Conservation (phyloP, 75 land plant genomes). For the Picea sitchensis region DNA sequence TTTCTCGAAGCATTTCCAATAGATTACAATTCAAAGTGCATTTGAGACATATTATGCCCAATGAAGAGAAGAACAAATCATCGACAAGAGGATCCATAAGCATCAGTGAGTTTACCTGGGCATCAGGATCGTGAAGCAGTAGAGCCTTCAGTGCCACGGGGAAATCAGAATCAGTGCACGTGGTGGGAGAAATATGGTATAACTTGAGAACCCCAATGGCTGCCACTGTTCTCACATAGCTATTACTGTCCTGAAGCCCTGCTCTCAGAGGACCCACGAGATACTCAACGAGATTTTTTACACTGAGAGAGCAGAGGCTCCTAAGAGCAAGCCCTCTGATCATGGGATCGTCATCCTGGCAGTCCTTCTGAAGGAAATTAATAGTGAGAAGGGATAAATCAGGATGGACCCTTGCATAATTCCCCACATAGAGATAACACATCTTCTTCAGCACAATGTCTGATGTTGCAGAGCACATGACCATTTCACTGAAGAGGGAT, state of each 20-base stretch:
- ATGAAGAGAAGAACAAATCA: not conserved
- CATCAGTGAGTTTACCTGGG: conserved; percentile 56
- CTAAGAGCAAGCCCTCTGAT: conserved; percentile 92
- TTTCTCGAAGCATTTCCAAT: too few species aligned
- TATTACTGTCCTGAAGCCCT: conserved; percentile 74
- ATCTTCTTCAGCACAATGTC: conserved; percentile 97
- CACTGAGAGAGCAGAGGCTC: conserved; percentile 86
- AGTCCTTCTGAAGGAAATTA: conserved; percentile 95
- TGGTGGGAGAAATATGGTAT: conserved; percentile 79
- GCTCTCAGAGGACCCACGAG: conserved; percentile 75
- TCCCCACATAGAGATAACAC: conserved; percentile 98
- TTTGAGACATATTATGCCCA: not conserved
- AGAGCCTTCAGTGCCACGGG: conserved; percentile 68
- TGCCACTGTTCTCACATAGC: conserved; percentile 87
- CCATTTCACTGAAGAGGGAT: conserved; percentile 91
- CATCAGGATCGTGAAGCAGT: conserved; percentile 75
- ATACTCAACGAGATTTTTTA: conserved; percentile 88
- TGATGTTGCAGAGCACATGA: conserved; percentile 99
- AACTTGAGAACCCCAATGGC: conserved; percentile 89
- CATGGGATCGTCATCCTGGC: conserved; percentile 94
- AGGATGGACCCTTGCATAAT: conserved; percentile 87
- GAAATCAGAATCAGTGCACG: conserved; percentile 88
- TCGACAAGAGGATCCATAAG: not conserved
- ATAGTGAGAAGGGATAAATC: conserved; percentile 96
- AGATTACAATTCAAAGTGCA: not conserved